Base-by-base conservation (phyloP, 768 basidiomycete species). In the Suillus discolor region DNA sequence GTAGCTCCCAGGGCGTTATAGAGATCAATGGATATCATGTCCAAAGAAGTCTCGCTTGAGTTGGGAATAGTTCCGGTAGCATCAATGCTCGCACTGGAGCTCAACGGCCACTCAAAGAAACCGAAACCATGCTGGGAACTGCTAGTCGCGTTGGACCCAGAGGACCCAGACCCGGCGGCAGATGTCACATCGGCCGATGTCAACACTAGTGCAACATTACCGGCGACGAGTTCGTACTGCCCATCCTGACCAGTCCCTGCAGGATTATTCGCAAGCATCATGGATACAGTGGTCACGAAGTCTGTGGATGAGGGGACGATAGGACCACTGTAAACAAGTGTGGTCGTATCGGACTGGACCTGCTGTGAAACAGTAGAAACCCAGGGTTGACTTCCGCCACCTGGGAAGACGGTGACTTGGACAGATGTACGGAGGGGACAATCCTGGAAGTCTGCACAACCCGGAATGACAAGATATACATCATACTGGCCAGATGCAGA, bases 401-500 rank as follows among this genome's bases (percentile, higher is more conserved):
- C 91, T 11, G 94, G 92, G 77, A 92, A 93, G 34, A 97, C 89
- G 2, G 89, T 89, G 63, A 97, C 85, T 66, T 89, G 82, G 51
- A 98, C 96, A 6, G 85, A 86, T 0, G 96, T 97, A 18, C 97
- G 89, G 31, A 81, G 76, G 18, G 77, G 81, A 73, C 97, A 99
- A 71, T 97, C 92, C 67, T 89, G 87, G 71, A 95, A 85, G 64
- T 87, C 78, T 4, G 81, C 79, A 78, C 97, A 99, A 15, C 96
- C 96, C 0, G 97, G 97, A 18, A 97, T 84, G 53, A 93, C 83
- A 49, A 99, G 73, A 77, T 90, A 92, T 68, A 99, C 82, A 49
- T 90, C 86, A 77, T 99, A 99, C 66, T 86, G 79, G 39, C 96
- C 97, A 3, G 92, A 84, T 12, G 93, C 90, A 0, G 93, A 93